Evolutionary conservation across 495 filamentous ascomycete species (phyloP).

Genomic region (Barbatosphaeria neglecta): DNA sequence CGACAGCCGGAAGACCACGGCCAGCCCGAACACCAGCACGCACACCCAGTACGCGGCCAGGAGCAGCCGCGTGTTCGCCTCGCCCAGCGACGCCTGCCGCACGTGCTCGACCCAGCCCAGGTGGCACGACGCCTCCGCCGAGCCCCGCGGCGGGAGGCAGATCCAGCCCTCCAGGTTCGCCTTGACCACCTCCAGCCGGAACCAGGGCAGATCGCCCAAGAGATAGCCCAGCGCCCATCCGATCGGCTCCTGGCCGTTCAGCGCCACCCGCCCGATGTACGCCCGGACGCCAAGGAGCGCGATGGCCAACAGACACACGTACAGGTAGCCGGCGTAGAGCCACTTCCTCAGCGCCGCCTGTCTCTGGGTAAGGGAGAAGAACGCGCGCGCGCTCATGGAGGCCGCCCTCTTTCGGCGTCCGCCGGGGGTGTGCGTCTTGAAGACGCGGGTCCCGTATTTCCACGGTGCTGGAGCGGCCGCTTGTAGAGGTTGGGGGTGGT

Average conservation of each 20-base stretch:
- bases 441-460: too few species aligned
- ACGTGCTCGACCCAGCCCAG: slow-evolving; percentile 49
- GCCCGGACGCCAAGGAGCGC: slow-evolving; percentile 60
- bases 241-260: slow-evolving; percentile 67
- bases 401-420: slow-evolving; percentile 57
- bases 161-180: slow-evolving; percentile 66
- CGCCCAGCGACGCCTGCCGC: slow-evolving; percentile 48
- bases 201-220: slow-evolving; percentile 62
- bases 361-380: slow-evolving; percentile 65
- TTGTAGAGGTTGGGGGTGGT: slow-evolving; percentile 34
- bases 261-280: slow-evolving; percentile 53
- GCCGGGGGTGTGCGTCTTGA: slow-evolving; percentile 44
- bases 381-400: slow-evolving; percentile 55
- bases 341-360: slow-evolving; percentile 71
- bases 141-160: slow-evolving; percentile 41
- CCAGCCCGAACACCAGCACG: slow-evolving; percentile 59
- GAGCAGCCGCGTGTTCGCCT: slow-evolving; percentile 70
- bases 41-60: slow-evolving; percentile 60
- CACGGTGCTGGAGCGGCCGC: slow-evolving; percentile 8
- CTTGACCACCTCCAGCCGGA: slow-evolving; percentile 54
- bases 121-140: slow-evolving; percentile 23
- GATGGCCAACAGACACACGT: slow-evolving; percentile 48
- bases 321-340: slow-evolving; percentile 71
- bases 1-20: slow-evolving; percentile 60
- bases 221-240: slow-evolving; percentile 86